A percentile compares a stretch with the other conserved stretches of the same genome.
phyloP scores from a whole-genome alignment of 2,329 filamentous ascomycete species.

The Geoglossum cookeanum region DNA sequence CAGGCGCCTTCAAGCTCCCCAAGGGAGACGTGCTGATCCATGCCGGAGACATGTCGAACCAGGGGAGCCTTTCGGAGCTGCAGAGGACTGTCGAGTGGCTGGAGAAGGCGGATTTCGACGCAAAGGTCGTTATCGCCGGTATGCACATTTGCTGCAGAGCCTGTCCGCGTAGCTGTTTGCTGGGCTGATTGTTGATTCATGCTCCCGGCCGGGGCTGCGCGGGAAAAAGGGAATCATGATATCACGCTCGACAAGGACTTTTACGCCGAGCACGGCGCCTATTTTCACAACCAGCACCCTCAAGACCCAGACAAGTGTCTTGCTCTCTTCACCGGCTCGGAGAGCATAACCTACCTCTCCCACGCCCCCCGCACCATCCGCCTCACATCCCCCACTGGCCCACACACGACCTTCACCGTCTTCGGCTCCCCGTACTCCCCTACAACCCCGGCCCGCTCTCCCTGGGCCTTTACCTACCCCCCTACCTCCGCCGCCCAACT shows the following conservation, averaged over 20 bases:
- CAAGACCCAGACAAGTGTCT: slow-evolving; percentile 36
- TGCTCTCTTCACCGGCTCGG: slow-evolving; percentile 28
- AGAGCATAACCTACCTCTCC: slow-evolving; percentile 43
- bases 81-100: slow-evolving; percentile 47
- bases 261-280: slow-evolving; percentile 31
- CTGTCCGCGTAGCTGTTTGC: slow-evolving; percentile 4
- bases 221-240: slow-evolving; percentile 48
- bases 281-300: slow-evolving; percentile 36
- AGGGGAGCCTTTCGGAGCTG: slow-evolving; percentile 39
- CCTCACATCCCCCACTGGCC: slow-evolving; percentile 34
- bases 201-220: too few species aligned
- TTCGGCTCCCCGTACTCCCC: slow-evolving; percentile 56
- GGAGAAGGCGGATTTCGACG: slow-evolving; percentile 45
- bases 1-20: slow-evolving; percentile 40
- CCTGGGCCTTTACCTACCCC: slow-evolving; percentile 51
- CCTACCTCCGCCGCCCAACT: slow-evolving; percentile 23
- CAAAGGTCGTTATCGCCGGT: slow-evolving; percentile 54
- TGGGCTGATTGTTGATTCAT: slow-evolving; percentile 4
- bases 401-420: slow-evolving; percentile 41
- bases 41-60: slow-evolving; percentile 58
- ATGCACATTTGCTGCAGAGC: slow-evolving; percentile 6
- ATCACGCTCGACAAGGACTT: slow-evolving; percentile 48
- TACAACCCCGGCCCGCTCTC: slow-evolving; percentile 18
- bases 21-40: slow-evolving; percentile 57
- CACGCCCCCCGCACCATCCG: slow-evolving; percentile 36